phyloP scores from a whole-genome alignment of 2,329 filamentous ascomycete species.

The Trichoderma sp. region DNA sequence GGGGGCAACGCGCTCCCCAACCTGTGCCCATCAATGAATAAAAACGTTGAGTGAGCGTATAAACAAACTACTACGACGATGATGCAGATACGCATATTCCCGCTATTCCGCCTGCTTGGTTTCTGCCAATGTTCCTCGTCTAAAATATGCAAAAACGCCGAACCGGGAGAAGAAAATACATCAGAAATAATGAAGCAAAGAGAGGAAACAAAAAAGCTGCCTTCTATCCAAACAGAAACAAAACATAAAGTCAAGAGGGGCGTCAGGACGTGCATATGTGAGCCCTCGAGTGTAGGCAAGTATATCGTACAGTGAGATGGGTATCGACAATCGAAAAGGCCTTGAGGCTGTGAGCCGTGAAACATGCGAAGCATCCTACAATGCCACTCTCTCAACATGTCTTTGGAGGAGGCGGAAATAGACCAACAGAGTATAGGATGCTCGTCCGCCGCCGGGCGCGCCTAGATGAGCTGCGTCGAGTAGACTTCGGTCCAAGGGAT shows the following conservation, averaged over 20 bases:
- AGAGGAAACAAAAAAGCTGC: neutral
- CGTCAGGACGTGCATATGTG: slow-evolving; percentile 13
- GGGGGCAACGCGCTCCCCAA: neutral
- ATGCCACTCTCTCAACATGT: neutral
- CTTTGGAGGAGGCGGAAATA: neutral
- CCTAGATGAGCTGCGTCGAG: neutral
- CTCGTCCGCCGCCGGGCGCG: neutral
- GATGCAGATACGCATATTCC: slow-evolving; percentile 21
- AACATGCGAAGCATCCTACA: neutral
- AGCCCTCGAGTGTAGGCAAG: neutral
- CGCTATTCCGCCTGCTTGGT: slow-evolving; percentile 15
- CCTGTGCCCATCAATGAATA: neutral
- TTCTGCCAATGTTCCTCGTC: slow-evolving; percentile 5
- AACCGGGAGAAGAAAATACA: slow-evolving; percentile 1
- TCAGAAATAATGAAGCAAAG: neutral
- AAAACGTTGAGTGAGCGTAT: slow-evolving; percentile 12
- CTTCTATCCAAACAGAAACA: slow-evolving; percentile 14
- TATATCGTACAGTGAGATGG: slow-evolving; percentile 26
- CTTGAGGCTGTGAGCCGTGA: neutral
- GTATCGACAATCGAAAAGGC: slow-evolving; percentile 26
- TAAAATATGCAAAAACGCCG: slow-evolving; percentile 25
- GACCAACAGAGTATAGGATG: neutral
- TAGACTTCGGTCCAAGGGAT: neutral
- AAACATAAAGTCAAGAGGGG: neutral
- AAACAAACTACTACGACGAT: slow-evolving; percentile 15